Base-by-base conservation (phyloP, 495 filamentous ascomycete genomes). In the Podospora appendiculata region DNA sequence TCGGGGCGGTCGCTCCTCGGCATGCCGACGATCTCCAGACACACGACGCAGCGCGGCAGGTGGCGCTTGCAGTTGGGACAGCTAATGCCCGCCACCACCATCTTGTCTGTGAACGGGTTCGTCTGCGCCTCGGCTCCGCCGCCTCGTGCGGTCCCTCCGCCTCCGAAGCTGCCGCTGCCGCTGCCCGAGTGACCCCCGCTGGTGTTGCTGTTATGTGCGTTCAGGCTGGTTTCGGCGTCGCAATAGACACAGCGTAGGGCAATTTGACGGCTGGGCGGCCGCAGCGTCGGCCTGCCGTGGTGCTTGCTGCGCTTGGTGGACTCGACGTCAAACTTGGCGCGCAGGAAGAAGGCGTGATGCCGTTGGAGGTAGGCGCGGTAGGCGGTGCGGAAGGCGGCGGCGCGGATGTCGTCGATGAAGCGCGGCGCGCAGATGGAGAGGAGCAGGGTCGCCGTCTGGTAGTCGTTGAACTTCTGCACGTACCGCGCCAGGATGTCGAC, bases 11-110 rank as follows among this genome's bases (percentile, higher is more conserved):
- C 75, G 47, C 60, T 61, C 36, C 90, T 79, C 51, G 87, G 86
- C 45, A 84, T 81, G 3, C 94, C 94, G 0, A 97, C 81, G 71
- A 87, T 86, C 58, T 90, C 76, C 52, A 88, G 81, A 66, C 93
- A 98, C 8, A 97, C 79, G 1, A 87, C 87, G 61, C 93, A 98
- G 6, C 94, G 81, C 4, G 90, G 89, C 64, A 97, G 82, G 54
- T 91, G 89, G 13, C 87, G 79, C 33, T 87, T 89, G 70, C 94
- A 98, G 56, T 81, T 81, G 0, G 89, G 89, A 60, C 93, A 98
- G 41, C 86, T 73, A 44, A 83, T 73, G 2, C 81, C 79, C 6
- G 74, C 70, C 52, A 74, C 64, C 48, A 72, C 66, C 65, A 71
- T 72, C 48, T 71, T 74, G 8, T 68, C 67, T 18, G 65, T 68